phyloP scores from a whole-genome alignment of 345 rosid species.

The rapeseed (Brassica napus) region Da-Ae NC_063452.1:60884001-60884500 shows the following conservation, averaged over 20 bases:
- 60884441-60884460: too few relatives aligned
- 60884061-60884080: neutral
- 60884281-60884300: constrained; percentile 30
- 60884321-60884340: constrained; percentile 17
- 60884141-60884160: neutral
- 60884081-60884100: neutral
- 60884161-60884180: constrained; percentile 14
- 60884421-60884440: too few relatives aligned
- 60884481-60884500: too few relatives aligned
- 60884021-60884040: neutral
- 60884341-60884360: constrained; percentile 14
- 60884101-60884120: constrained; percentile 6
- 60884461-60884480: too few relatives aligned
- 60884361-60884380: constrained; percentile 14
- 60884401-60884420: constrained; percentile 29
- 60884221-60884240: constrained; percentile 9
- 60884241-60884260: constrained; percentile 13
- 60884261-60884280: constrained; percentile 34
- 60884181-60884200: neutral
- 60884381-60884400: constrained; percentile 27
- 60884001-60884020: too few relatives aligned
- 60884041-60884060: constrained; percentile 7
- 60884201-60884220: constrained; percentile 40
- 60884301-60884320: constrained; percentile 31
- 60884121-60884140: neutral